Evolutionary conservation across 441 rosid species (phyloP), one percentile per base, ranked within the genome.

Genomic region (Euphorbia celastroides): DNA sequence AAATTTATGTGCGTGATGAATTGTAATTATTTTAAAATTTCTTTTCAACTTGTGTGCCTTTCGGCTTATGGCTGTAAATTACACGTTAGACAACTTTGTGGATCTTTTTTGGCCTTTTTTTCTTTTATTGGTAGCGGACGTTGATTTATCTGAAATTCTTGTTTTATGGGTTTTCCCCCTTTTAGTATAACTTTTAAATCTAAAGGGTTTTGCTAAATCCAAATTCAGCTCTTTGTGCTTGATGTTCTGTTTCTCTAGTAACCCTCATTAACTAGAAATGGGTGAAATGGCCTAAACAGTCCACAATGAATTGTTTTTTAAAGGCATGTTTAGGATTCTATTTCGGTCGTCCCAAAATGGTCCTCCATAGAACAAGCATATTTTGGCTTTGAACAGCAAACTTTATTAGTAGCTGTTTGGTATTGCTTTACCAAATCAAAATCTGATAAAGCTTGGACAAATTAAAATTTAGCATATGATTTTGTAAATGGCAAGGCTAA

Each of bases 81-180:
- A 23, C 41, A 27, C 17, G 11, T 3, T 22, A 36, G 42, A 25
- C 48, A 36, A 34, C 28, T 42, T 41, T 6, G 31, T 23, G 31
- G 30, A 20, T 5, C 14, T 41, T 61, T 61, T 30, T n/a, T n/a
- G n/a, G n/a, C n/a, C 27, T 32, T 7, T 42, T 14, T 7, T 42
- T 38, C 41, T 22, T 67, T 41, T 28, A 10, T 10, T 11, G 44
- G 26, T 27, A 30, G 14, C 11, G 28, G 12, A 27, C 25, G 59
- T 56, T 26, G 54, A 26, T 55, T 38, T 20, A 28, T 48, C 31
- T 7, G 57, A 41, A 42, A 57, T 67, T 42, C 32, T 46, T 67
- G 1, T 67, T 9, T 30, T 5, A 20, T 57, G 0, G 23, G 27
- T 41, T 56, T 26, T 17, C 28, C 12, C 55, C n/a, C 55, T 25